phyloP scores from a whole-genome alignment of 1,284 basidiomycete genomes.

The Cutaneotrichosporon mucoides region DNA sequence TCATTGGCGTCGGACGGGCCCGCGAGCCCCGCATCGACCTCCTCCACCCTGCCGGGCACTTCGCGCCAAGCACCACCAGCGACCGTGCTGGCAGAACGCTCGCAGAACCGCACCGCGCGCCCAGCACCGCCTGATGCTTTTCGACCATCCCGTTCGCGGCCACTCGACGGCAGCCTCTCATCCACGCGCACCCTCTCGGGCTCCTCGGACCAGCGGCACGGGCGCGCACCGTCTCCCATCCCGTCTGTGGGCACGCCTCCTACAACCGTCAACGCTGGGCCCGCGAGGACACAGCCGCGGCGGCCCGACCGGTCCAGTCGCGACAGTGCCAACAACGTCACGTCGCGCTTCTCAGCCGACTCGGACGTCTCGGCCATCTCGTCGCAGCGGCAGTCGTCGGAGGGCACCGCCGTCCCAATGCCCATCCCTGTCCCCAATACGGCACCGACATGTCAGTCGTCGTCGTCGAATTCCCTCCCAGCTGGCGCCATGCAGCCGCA shows the following conservation, averaged over 20 bases:
- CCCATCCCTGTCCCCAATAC: neutral
- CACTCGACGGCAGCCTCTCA: neutral
- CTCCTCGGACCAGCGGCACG: neutral
- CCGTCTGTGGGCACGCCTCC: neutral
- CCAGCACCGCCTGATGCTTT: constrained; percentile 49
- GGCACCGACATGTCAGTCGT: neutral
- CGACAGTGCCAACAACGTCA: constrained; percentile 24
- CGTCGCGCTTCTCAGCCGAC: constrained; percentile 41
- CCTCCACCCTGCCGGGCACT: constrained; percentile 7
- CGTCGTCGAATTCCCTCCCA: too few relatives aligned
- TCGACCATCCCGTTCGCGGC: constrained; percentile 34
- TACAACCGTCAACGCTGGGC: neutral
- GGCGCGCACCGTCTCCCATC: neutral
- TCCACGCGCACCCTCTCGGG: neutral
- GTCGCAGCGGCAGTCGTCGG: constrained; percentile 1
- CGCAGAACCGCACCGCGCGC: constrained; percentile 9
- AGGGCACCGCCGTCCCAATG: neutral
- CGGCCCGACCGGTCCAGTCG: constrained; percentile 32
- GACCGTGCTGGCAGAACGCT: constrained; percentile 32
- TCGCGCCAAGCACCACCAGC: constrained; percentile 6
- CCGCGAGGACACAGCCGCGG: neutral
- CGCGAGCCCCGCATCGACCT: constrained; percentile 16
- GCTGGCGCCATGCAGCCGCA: too few relatives aligned
- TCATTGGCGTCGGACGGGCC: constrained; percentile 8
- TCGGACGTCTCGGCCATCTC: constrained; percentile 28